phyloP scores from a whole-genome alignment of 2,329 filamentous ascomycete species.

The Bipolaris oryzae region DNA sequence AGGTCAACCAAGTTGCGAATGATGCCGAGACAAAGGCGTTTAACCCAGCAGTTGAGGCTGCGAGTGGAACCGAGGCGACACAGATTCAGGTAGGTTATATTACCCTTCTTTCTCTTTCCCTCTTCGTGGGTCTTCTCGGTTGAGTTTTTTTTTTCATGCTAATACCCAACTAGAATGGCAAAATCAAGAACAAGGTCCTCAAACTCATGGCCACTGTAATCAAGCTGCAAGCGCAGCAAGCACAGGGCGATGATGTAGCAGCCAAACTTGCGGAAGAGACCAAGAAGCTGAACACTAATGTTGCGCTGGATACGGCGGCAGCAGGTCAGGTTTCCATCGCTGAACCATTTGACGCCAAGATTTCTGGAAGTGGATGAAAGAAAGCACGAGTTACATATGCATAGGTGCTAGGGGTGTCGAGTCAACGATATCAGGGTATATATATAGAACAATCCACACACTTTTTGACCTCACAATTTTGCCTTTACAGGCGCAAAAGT shows the following conservation, averaged over 20 bases:
- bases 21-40: conserved; percentile 60
- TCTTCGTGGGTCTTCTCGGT: background rate
- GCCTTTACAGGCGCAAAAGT: conserved; percentile 40
- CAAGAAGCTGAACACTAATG: conserved; percentile 62
- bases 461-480: conserved; percentile 23
- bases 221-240: conserved; percentile 58
- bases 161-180: conserved; percentile 53
- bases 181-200: conserved; percentile 67
- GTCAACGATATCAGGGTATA: background rate
- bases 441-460: background rate
- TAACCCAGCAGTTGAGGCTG: conserved; percentile 60
- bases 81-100: conserved; percentile 48
- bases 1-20: conserved; percentile 61
- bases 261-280: conserved; percentile 55
- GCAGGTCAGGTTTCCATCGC: conserved; percentile 54
- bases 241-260: conserved; percentile 57
- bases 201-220: conserved; percentile 62
- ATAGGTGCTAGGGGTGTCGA: background rate
- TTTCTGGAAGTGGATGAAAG: conserved; percentile 24
- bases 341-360: conserved; percentile 36
- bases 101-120: background rate
- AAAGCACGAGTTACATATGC: background rate
- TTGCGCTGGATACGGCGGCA: conserved; percentile 55
- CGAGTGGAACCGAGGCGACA: conserved; percentile 51
- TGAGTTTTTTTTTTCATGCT: too few species aligned